A percentile compares a stretch with the other conserved stretches of the same genome.
Evolutionary conservation across 2,329 filamentous ascomycete genomes (phyloP).

Genomic region (Penicillium psychrosexuale): DNA sequence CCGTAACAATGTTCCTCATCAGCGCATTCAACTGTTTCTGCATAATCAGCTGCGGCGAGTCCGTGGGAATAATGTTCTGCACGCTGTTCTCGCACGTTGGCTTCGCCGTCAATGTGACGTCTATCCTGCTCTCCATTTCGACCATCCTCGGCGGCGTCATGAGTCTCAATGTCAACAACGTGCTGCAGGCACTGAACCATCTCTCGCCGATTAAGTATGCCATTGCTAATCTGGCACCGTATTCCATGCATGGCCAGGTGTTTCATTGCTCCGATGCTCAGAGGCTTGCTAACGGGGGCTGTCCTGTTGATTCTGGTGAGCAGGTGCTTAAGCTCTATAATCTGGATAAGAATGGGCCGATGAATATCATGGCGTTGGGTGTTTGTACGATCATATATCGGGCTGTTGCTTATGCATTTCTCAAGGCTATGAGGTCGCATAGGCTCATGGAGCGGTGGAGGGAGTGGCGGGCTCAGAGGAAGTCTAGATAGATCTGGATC

Average conservation of each 20-base stretch:
- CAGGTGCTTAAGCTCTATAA: constrained; percentile 67
- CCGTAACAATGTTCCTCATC: constrained; percentile 64
- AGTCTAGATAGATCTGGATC: neutral
- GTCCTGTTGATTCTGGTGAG: constrained; percentile 63
- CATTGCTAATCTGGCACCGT: constrained; percentile 64
- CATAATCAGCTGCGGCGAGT: constrained; percentile 71
- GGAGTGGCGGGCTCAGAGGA: constrained; percentile 18
- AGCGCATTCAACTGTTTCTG: constrained; percentile 67
- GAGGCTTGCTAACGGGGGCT: constrained; percentile 57
- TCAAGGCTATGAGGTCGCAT: constrained; percentile 31
- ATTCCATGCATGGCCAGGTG: constrained; percentile 56
- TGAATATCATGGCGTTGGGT: constrained; percentile 62
- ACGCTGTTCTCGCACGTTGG: constrained; percentile 71
- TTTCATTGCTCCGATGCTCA: constrained; percentile 65
- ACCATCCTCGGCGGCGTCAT: constrained; percentile 70
- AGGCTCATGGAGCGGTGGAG: constrained; percentile 20
- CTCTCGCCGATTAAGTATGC: constrained; percentile 69
- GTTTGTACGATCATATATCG: constrained; percentile 65
- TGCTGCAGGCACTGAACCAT: constrained; percentile 68
- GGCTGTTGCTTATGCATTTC: constrained; percentile 46
- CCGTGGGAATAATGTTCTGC: constrained; percentile 75
- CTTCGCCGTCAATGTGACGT: constrained; percentile 71
- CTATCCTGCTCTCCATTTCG: constrained; percentile 65
- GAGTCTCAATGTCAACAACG: constrained; percentile 64
- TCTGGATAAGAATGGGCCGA: constrained; percentile 58